phyloP scores from a whole-genome alignment of 768 basidiomycete genomes.

The Lentinula aciculospora region DNA sequence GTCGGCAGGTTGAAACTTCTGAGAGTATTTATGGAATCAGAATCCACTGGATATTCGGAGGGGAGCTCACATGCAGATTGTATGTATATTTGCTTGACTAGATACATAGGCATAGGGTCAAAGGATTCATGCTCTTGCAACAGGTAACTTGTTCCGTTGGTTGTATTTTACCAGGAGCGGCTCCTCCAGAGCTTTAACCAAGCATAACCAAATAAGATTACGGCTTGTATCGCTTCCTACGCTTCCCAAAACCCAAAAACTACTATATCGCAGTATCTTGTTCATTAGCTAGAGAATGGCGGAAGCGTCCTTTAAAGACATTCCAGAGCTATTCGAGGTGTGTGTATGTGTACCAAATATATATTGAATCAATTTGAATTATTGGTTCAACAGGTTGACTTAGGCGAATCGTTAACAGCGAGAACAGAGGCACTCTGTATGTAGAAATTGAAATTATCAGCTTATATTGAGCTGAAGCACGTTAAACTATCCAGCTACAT shows the following conservation, averaged over 20 bases:
- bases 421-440: conserved; percentile 88
- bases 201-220: background rate
- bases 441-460: conserved; percentile 23
- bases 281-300: conserved; percentile 32
- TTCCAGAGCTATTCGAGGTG: conserved; percentile 97
- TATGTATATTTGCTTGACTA: too few relatives aligned
- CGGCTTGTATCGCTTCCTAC: background rate
- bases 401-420: conserved; percentile 84
- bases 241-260: too few relatives aligned
- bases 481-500: conserved; percentile 60
- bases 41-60: too few relatives aligned
- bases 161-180: too few relatives aligned
- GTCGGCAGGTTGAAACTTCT: too few relatives aligned
- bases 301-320: conserved; percentile 82
- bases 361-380: background rate
- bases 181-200: too few relatives aligned
- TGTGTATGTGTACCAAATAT: conserved; percentile 16
- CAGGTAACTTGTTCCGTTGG: too few relatives aligned
- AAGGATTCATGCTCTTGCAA: too few relatives aligned
- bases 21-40: too few relatives aligned
- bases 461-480: conserved; percentile 9
- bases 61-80: too few relatives aligned
- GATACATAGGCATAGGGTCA: too few relatives aligned
- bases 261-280: background rate
- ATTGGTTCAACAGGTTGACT: conserved; percentile 55